A percentile compares a stretch with the other conserved stretches of the same genome.
Evolutionary conservation across 2,329 filamentous ascomycete genomes (phyloP).

Genomic region (Fusarium sublunatum): DNA sequence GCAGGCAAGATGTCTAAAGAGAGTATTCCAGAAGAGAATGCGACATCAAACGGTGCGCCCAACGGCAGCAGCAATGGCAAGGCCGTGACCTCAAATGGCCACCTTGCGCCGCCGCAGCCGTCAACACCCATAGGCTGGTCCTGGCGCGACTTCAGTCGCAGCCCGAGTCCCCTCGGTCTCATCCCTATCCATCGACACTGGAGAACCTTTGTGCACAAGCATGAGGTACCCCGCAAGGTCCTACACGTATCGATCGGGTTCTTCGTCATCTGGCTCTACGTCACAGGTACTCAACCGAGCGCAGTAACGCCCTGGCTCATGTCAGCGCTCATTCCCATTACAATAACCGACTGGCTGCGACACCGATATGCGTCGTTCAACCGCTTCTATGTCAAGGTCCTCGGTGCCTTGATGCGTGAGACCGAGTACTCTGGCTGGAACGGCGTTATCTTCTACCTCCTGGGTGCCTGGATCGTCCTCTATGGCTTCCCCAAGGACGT

Average conservation of each 20-base stretch:
- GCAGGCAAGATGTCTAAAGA: conserved; percentile 44
- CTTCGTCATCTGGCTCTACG: conserved; percentile 87
- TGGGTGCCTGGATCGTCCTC: conserved; percentile 88
- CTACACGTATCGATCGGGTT: conserved; percentile 98
- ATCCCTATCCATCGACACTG: conserved; percentile 96
- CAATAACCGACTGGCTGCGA: conserved; percentile 81
- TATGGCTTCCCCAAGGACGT: conserved; percentile 93
- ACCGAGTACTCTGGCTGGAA: conserved; percentile 95
- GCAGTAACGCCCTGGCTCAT: conserved; percentile 88
- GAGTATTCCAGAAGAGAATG: conserved; percentile 34
- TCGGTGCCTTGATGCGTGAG: conserved; percentile 96
- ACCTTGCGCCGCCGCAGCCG: conserved; percentile 75
- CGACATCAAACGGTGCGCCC: conserved; percentile 47
- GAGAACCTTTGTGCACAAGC: conserved; percentile 91
- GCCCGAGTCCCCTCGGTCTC: conserved; percentile 89
- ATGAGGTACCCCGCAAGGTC: conserved; percentile 94
- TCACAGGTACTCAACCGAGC: conserved; percentile 78
- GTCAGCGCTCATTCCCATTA: conserved; percentile 83
- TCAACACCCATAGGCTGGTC: conserved; percentile 72
- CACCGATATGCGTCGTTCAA: conserved; percentile 87
- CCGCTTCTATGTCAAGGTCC: conserved; percentile 81
- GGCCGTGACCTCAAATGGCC: conserved; percentile 64
- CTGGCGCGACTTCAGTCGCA: conserved; percentile 90
- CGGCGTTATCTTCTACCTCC: conserved; percentile 95
- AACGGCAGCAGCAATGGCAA: conserved; percentile 52